Evolutionary conservation across 1,139 yeast species (phyloP), one percentile per base, ranked within the genome.

Genomic region (Magnusiomyces sp.): DNA sequence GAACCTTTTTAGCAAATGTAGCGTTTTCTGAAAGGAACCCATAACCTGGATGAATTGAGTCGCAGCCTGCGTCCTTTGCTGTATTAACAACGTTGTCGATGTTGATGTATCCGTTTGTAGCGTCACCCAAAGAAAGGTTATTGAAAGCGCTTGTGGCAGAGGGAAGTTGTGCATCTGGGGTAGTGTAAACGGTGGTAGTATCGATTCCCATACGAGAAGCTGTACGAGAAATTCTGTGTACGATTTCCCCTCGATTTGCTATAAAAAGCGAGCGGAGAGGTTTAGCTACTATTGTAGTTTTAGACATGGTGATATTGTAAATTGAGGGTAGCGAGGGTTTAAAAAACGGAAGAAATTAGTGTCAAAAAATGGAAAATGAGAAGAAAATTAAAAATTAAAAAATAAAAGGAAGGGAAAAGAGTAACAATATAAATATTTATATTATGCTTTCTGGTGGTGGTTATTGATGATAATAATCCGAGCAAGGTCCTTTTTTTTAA

Each of bases 201-300:
- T 63, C 61, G 41, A 73, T 63, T 6, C 70, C 70, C 59, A 66
- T 56, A 50, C 64, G 59, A 49, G 68, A 60, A 49, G 77, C 75
- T 1, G 74, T 64, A 40, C 64, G 59, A 29, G 69, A 65, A 42
- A 72, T 72, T 40, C 77, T 59, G 55, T 72, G 71, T 23, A 76
- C 76, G 40, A 73, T 73, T 55, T 73, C 77, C 29, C 77, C 77
- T 51, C 77, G 65, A 55, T 73, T 73, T 38, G 77, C 77, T 39
- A 73, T 65, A 38, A 73, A 62, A 10, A 73, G 71, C 42, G 62
- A 65, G 37, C 62, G 56, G 46, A 68, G 58, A 11, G 66, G 64
- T 38, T 54, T 55, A 32, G 62, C 59, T 5, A 46, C 36, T 27
- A 46, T 43, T 10, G 34, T 13, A 5, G 50, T 13, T 41, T 46